Conservation (phyloP, 1,284 basidiomycete species). For the Psilocybe mexicana region DNA sequence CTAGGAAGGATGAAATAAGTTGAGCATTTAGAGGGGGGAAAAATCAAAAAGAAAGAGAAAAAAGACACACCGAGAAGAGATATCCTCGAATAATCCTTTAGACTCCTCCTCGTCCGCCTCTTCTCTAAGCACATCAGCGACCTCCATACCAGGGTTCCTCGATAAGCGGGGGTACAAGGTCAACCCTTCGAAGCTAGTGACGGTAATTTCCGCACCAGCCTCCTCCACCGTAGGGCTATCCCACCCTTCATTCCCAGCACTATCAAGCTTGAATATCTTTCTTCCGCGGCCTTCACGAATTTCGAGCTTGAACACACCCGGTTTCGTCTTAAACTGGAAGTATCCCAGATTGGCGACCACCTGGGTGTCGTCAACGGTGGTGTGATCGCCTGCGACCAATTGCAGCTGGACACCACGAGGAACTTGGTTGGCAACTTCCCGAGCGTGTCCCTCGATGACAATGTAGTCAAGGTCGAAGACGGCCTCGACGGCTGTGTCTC, state of each 20-base stretch:
- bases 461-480: conserved; percentile 89
- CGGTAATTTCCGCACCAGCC: conserved; percentile 69
- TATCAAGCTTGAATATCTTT: conserved; percentile 82
- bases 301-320: conserved; percentile 83
- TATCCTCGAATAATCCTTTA: conserved; percentile 43
- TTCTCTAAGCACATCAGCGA: conserved; percentile 74
- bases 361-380: conserved; percentile 76
- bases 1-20: conserved; percentile 33
- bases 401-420: conserved; percentile 88
- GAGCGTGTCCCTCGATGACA: conserved; percentile 91
- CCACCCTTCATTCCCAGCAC: conserved; percentile 84
- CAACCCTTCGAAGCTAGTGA: conserved; percentile 86
- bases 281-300: conserved; percentile 83
- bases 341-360: conserved; percentile 97
- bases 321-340: conserved; percentile 92
- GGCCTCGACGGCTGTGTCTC: conserved; percentile 72
- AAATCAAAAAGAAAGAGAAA: background rate
- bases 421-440: conserved; percentile 68
- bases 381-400: conserved; percentile 52
- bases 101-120: conserved; percentile 33
- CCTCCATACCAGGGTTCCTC: conserved; percentile 77
- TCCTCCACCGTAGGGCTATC: conserved; percentile 68
- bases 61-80: conserved; percentile 50
- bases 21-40: too few relatives aligned
- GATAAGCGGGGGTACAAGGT: conserved; percentile 84